Evolutionary conservation across 441 rosid species (phyloP), one percentile per base, ranked within the genome.

Genomic region (Iberis amara): DNA sequence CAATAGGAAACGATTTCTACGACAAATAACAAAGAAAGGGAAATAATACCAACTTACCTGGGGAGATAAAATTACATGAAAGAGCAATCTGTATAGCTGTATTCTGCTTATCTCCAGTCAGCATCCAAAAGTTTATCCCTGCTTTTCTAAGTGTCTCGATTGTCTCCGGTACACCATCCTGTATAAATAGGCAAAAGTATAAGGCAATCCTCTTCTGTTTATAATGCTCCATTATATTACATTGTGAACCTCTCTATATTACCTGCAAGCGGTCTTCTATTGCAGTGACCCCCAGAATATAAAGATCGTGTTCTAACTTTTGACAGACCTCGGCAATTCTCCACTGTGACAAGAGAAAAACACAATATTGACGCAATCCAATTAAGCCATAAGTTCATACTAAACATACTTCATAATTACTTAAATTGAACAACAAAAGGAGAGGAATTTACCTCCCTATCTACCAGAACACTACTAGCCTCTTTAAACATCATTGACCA

Each of bases 261-360:
- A 89, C 99, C 94, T 89, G 99, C 48, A 89, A 70, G 46, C 89
- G 89, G 69, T 94, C 99, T 71, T 89, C 99, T 57, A 94, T 83
- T 39, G 99, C 99, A 23, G 97, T 85, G 61, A 94, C 95, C 58
- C 99, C 99, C 42, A 94, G 86, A 71, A 94, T 73, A 78, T 85
- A 77, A 65, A 94, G 81, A 78, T 87, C 86, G 54, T 72, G 86
- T 62, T 94, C 99, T 71, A 94, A 62, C 73, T 70, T 77, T 68
- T 94, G 96, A 72, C 99, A 94, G 50, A 78, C 91, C 87, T 94
- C 99, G 43, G 96, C 97, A 47, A 94, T 72, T 73, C 83, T 94
- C 99, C 99, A 89, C 99, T 94, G 81, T 62, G 26, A 49, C 44
- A 61, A 15, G 35, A 43, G 50, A 76, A 66, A 61, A 61, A 57